Conservation (phyloP, 208 protist genomes). For the Wallacemonas rigidus region DNA sequence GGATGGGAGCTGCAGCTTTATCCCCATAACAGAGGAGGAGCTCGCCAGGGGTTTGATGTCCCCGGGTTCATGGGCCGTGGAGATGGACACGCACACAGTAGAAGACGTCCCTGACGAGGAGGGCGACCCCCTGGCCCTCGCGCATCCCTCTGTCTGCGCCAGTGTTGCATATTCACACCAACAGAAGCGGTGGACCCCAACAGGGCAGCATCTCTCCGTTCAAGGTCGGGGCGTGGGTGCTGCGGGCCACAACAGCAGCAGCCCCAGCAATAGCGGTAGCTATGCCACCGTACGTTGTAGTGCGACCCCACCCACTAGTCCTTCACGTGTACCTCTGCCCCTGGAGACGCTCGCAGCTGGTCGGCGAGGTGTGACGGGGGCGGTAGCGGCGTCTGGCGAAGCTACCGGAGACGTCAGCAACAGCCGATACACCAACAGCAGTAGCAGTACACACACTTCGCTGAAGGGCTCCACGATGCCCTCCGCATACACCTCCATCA, state of each 20-base stretch:
- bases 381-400: background rate
- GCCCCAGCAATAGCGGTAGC: too few relatives aligned
- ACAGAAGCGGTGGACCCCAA: too few relatives aligned
- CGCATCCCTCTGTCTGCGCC: too few relatives aligned
- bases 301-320: background rate
- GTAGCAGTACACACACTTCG: background rate
- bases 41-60: conserved; percentile 1
- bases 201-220: too few relatives aligned
- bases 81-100: background rate
- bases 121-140: too few relatives aligned
- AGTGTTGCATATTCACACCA: too few relatives aligned
- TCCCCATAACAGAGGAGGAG: conserved; percentile 31
- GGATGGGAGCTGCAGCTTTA: conserved; percentile 24
- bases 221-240: too few relatives aligned
- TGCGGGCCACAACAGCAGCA: too few relatives aligned
- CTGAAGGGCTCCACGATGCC: background rate
- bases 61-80: background rate
- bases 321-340: background rate
- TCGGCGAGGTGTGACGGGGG: background rate
- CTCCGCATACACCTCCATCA: conserved; percentile 18
- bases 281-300: too few relatives aligned
- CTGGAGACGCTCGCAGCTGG: background rate
- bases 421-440: conserved; percentile 19
- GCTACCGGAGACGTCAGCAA: conserved; percentile 8
- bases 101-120: too few relatives aligned